Evolutionary conservation across 345 rosid genomes (phyloP).

Genomic region (Ceriops decandra): DNA sequence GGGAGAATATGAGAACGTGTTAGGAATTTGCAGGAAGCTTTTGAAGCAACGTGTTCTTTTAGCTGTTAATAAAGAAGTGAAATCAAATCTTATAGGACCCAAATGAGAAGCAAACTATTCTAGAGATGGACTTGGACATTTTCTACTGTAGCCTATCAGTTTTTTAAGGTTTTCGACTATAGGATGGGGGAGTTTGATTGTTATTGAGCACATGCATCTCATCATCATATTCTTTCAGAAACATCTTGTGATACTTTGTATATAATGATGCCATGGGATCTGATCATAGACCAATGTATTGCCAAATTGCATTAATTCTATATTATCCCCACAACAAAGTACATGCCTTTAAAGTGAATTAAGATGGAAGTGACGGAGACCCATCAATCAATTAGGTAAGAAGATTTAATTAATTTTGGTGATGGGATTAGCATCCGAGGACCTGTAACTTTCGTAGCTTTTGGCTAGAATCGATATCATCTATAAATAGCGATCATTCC

Average conservation of each 20-base stretch:
- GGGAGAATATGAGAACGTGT: neutral
- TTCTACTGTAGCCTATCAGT: neutral
- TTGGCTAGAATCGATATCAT: constrained; percentile 1
- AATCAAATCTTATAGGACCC: constrained; percentile 9
- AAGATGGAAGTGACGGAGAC: neutral
- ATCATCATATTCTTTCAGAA: neutral
- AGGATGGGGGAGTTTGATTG: constrained; percentile 3
- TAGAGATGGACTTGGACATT: neutral
- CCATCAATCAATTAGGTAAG: neutral
- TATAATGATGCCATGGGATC: neutral
- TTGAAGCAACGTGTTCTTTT: constrained; percentile 13
- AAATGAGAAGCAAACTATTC: neutral
- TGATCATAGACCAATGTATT: neutral
- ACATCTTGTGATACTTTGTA: constrained; percentile 11
- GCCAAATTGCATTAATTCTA: neutral
- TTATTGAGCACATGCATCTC: neutral
- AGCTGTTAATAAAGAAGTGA: constrained; percentile 2
- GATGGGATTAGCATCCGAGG: constrained; percentile 26
- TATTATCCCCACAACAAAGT: neutral
- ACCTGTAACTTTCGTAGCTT: constrained; percentile 19
- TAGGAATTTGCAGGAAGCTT: constrained; percentile 16
- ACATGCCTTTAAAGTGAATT: neutral
- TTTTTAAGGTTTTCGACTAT: constrained; percentile 29
- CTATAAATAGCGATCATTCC: neutral
- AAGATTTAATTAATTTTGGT: neutral